phyloP scores from a whole-genome alignment of 148 eudicot genomes.

The Vaccinium macrocarpon region DNA sequence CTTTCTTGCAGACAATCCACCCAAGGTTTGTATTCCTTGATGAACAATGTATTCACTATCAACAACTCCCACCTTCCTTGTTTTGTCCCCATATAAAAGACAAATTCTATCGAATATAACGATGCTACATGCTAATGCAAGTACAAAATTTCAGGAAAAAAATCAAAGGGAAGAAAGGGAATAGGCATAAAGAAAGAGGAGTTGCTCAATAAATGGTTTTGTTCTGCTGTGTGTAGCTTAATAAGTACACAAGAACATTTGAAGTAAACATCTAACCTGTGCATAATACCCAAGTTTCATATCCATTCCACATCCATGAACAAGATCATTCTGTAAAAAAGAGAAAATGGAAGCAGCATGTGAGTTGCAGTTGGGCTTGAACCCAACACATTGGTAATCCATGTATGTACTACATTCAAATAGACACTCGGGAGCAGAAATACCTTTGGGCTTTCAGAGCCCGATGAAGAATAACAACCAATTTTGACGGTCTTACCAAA shows the following conservation, averaged over 20 bases:
- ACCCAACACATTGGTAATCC: not conserved
- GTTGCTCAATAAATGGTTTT: not conserved
- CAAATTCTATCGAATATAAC: not conserved
- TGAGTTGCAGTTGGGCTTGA: not conserved
- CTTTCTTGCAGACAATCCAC: constrained; percentile 68
- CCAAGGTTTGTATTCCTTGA: constrained; percentile 91
- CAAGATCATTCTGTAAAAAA: constrained; percentile 92
- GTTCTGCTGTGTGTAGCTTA: not conserved
- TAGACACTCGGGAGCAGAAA: not conserved
- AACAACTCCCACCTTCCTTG: constrained; percentile 74
- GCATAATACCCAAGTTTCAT: constrained; percentile 99
- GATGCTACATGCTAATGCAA: not conserved
- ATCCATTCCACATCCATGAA: constrained; percentile 99
- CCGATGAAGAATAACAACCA: not conserved
- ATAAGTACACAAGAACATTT: not conserved
- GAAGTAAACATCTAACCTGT: constrained; percentile 32
- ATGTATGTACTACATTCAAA: not conserved
- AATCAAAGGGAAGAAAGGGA: not conserved
- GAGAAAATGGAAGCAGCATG: not conserved
- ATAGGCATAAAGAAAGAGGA: not conserved
- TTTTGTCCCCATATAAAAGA: constrained; percentile 65
- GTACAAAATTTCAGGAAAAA: not conserved
- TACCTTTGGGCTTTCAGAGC: not conserved
- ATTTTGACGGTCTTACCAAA: not conserved
- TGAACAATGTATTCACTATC: constrained; percentile 92